phyloP scores from a whole-genome alignment of 805 yeast species.

The Tetrapisispora pingtungensis region DNA sequence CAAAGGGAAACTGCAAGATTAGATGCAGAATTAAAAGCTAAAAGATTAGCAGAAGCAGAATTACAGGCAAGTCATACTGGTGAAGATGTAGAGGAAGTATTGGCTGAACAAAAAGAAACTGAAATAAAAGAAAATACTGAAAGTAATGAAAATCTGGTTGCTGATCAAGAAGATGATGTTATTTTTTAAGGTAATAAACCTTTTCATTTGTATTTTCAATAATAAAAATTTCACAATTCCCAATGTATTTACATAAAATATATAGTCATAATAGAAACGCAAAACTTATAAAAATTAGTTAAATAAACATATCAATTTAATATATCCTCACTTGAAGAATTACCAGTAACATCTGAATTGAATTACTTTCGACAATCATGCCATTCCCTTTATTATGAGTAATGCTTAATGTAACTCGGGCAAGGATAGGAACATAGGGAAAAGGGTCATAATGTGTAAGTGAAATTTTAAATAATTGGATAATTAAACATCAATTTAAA shows the following conservation, averaged over 20 bases:
- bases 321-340: too few species aligned
- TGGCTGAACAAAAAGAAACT: constrained; percentile 9
- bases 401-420: too few species aligned
- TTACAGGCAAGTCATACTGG: constrained; percentile 21
- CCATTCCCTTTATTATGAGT: too few species aligned
- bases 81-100: constrained; percentile 12
- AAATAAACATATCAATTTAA: too few species aligned
- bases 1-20: constrained; percentile 63
- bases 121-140: constrained; percentile 10
- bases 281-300: neutral
- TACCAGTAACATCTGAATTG: too few species aligned
- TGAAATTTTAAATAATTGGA: too few species aligned
- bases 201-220: too few species aligned
- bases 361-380: too few species aligned
- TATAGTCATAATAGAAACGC: neutral
- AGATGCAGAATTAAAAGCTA: constrained; percentile 40
- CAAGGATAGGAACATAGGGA: too few species aligned
- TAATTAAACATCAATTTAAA: neutral
- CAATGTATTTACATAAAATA: neutral
- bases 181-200: constrained; percentile 26
- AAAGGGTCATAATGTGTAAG: too few species aligned
- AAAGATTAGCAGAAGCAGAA: constrained; percentile 13
- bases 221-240: too few species aligned
- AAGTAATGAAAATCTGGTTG: constrained; percentile 23
- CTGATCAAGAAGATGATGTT: constrained; percentile 37